Conservation (phyloP, 2,329 filamentous ascomycete genomes). For the Calonectria pauciramosa region DNA sequence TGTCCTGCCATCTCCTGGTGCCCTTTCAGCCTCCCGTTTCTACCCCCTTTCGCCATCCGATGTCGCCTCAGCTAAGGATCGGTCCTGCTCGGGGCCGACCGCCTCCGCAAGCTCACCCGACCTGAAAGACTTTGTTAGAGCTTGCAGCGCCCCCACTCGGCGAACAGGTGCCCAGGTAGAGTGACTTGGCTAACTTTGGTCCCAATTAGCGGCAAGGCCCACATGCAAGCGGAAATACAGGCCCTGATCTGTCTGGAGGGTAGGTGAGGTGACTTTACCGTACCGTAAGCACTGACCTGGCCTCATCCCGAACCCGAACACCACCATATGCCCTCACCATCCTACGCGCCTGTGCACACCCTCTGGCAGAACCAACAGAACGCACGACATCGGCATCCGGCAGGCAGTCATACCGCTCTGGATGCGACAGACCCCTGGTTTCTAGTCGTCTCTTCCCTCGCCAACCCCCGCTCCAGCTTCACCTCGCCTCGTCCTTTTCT, state of each 20-base stretch:
- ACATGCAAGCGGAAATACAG: background rate
- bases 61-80: slow-evolving; percentile 24
- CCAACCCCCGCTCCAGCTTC: background rate
- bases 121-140: slow-evolving; percentile 37
- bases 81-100: slow-evolving; percentile 14
- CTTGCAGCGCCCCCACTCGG: slow-evolving; percentile 17
- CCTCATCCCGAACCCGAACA: slow-evolving; percentile 11
- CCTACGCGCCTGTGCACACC: background rate
- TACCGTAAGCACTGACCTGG: slow-evolving; percentile 18
- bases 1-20: background rate
- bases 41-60: slow-evolving; percentile 25
- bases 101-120: slow-evolving; percentile 40
- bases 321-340: slow-evolving; percentile 15
- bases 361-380: slow-evolving; percentile 8
- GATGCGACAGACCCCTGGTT: slow-evolving; percentile 13
- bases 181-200: slow-evolving; percentile 21
- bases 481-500: background rate
- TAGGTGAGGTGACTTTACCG: slow-evolving; percentile 21
- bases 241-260: background rate
- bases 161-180: slow-evolving; percentile 19
- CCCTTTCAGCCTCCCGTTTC: slow-evolving; percentile 6
- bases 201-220: slow-evolving; percentile 14
- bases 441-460: slow-evolving; percentile 10
- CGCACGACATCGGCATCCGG: slow-evolving; percentile 6
- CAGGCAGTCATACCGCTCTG: slow-evolving; percentile 11